These are phyloP conservation scores for Coniochaeta sp. DNA, from an alignment of 2,329 filamentous ascomycete genomes.

Conservation along the genomic window DNA sequence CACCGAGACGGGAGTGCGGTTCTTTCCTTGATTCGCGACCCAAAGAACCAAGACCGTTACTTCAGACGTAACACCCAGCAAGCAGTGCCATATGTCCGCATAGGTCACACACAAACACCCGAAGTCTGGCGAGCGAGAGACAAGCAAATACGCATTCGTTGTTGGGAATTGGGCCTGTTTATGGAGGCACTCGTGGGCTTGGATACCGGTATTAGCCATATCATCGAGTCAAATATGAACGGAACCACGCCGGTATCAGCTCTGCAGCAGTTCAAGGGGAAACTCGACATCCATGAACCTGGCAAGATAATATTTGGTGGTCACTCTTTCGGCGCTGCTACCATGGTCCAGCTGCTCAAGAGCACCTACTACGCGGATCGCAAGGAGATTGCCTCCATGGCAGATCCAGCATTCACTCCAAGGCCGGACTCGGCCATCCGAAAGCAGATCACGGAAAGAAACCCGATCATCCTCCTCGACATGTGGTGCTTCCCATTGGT, in stretches of 20 bases:
- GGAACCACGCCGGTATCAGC: constrained; percentile 32
- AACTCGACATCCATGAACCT: constrained; percentile 60
- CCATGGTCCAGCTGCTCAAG: constrained; percentile 70
- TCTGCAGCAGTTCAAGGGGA: constrained; percentile 51
- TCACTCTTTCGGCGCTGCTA: constrained; percentile 75
- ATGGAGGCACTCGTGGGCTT: constrained; percentile 62
- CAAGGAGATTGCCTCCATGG: constrained; percentile 36
- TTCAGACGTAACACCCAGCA: constrained; percentile 23
- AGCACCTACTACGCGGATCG: constrained; percentile 60
- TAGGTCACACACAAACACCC: constrained; percentile 55
- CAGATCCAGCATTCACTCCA: constrained; percentile 55
- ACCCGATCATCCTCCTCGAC: constrained; percentile 64
- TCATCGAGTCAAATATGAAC: constrained; percentile 44
- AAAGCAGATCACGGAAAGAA: constrained; percentile 59
- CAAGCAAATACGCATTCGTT: constrained; percentile 62
- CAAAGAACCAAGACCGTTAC: constrained; percentile 36
- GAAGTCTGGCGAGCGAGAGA: constrained; percentile 63
- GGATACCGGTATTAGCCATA: constrained; percentile 39
- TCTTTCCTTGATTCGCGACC: constrained; percentile 61
- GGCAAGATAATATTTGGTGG: constrained; percentile 70
- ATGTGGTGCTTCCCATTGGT: constrained; percentile 73
- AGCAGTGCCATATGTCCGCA: constrained; percentile 38
- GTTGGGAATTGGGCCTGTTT: constrained; percentile 71
- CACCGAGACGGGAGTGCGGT: constrained; percentile 77
- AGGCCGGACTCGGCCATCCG: constrained; percentile 45